phyloP scores from a whole-genome alignment of 108 stramenopile genomes.

The Aurantiochytrium sp. region DNA sequence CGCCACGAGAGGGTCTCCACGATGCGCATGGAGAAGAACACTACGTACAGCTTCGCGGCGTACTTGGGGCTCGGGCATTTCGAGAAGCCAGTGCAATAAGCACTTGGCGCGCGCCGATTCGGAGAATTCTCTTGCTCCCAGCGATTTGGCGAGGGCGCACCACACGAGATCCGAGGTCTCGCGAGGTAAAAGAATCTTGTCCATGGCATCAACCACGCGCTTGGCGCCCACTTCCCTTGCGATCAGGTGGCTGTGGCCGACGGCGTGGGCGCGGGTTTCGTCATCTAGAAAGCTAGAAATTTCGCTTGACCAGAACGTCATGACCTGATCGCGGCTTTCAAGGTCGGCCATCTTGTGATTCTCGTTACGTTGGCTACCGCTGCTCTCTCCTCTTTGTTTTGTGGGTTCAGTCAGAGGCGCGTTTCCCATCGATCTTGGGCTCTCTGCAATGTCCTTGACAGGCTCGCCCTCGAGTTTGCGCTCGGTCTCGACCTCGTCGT shows the following conservation, averaged over 20 bases:
- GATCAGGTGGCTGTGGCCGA: background rate
- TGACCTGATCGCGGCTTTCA: background rate
- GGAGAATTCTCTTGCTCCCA: background rate
- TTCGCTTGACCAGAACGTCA: background rate
- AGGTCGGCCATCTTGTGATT: background rate
- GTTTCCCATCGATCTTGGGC: no score
- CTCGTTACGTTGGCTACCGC: no score
- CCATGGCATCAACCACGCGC: background rate
- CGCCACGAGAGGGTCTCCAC: background rate
- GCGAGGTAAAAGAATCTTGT: background rate
- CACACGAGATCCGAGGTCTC: background rate
- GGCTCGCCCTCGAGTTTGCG: no score
- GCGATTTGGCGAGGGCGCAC: background rate
- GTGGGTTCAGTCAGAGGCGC: no score
- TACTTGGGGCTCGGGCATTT: background rate
- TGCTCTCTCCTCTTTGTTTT: no score
- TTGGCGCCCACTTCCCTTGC: background rate
- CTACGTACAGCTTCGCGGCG: background rate
- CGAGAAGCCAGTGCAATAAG: background rate
- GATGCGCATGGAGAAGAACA: background rate
- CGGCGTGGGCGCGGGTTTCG: background rate
- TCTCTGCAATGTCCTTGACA: no score
- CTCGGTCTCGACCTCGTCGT: no score
- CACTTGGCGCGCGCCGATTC: background rate
- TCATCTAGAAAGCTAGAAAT: background rate